Evolutionary conservation across 148 eudicot genomes (phyloP).

Genomic region (Camellia granthamiana): DNA sequence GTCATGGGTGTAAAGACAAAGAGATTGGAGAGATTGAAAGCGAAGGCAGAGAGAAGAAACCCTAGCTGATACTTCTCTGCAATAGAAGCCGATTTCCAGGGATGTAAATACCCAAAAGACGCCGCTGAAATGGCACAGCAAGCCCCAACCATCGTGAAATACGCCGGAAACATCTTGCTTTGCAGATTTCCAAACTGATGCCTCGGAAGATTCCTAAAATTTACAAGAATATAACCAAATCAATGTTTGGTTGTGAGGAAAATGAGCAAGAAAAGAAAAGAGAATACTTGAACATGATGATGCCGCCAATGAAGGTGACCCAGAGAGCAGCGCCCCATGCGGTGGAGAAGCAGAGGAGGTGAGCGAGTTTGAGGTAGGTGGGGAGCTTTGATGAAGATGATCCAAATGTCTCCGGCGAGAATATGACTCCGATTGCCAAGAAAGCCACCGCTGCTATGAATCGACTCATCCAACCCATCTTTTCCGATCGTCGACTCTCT

Average conservation of each 20-base stretch:
- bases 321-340: constrained; percentile 95
- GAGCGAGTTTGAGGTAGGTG: constrained; percentile 53
- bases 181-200: constrained; percentile 97
- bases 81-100: constrained; percentile 74
- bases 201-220: constrained; percentile 82
- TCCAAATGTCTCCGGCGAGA: constrained; percentile 78
- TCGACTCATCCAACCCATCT: constrained; percentile 80
- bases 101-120: constrained; percentile 85
- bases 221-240: not conserved
- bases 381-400: constrained; percentile 27
- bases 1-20: constrained; percentile 91
- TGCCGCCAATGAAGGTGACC: constrained; percentile 98
- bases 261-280: not conserved
- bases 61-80: constrained; percentile 81
- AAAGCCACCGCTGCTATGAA: constrained; percentile 68
- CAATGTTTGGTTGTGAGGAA: not conserved
- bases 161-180: constrained; percentile 98
- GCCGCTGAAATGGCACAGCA: constrained; percentile 74
- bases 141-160: constrained; percentile 79
- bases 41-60: constrained; percentile 63
- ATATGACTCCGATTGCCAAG: constrained; percentile 69
- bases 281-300: constrained; percentile 94
- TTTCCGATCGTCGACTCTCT: not conserved
- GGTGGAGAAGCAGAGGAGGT: constrained; percentile 84
- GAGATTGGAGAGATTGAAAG: constrained; percentile 78